A percentile compares a stretch with the other conserved stretches of the same genome.
These are phyloP conservation scores for Rhododendron ferrugineum DNA, from an alignment of 148 eudicot species.

Conservation along the genomic window DNA sequence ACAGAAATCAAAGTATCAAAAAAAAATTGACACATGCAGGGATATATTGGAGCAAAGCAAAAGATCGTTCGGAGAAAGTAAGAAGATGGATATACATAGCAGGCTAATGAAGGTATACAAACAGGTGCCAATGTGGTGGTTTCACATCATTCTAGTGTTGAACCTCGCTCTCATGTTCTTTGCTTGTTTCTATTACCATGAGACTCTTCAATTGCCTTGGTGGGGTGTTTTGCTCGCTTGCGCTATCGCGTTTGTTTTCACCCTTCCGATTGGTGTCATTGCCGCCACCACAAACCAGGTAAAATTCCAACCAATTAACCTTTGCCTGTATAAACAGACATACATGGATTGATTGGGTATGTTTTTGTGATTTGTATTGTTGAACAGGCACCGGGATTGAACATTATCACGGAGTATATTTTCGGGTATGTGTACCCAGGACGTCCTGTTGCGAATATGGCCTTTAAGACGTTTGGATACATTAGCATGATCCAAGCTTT, in stretches of 20 bases:
- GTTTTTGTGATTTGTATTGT: no score
- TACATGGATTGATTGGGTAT: no score
- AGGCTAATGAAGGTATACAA: constrained; percentile 58
- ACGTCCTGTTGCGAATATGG: constrained; percentile 78
- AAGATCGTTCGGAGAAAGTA: constrained; percentile 31
- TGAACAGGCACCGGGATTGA: constrained; percentile 68
- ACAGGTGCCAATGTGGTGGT: constrained; percentile 82
- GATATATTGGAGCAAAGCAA: constrained; percentile 46
- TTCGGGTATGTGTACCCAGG: constrained; percentile 70
- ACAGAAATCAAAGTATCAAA: no score
- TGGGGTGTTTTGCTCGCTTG: constrained; percentile 81
- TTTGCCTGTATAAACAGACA: not conserved
- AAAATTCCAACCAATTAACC: not conserved
- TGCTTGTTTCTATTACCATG: constrained; percentile 43
- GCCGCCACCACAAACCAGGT: constrained; percentile 82
- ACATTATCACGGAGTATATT: constrained; percentile 71
- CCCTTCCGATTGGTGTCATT: constrained; percentile 75
- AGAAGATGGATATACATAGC: constrained; percentile 49
- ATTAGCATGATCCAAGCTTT: constrained; percentile 80
- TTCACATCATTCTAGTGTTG: constrained; percentile 29
- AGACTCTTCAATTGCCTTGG: constrained; percentile 65
- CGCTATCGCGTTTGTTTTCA: constrained; percentile 48
- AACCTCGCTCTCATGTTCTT: constrained; percentile 42
- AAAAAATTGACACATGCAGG: constrained; percentile 18
- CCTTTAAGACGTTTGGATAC: constrained; percentile 80